Conservation (phyloP, 176 grass and related monocot species). For the Musa troglodytarum region DNA sequence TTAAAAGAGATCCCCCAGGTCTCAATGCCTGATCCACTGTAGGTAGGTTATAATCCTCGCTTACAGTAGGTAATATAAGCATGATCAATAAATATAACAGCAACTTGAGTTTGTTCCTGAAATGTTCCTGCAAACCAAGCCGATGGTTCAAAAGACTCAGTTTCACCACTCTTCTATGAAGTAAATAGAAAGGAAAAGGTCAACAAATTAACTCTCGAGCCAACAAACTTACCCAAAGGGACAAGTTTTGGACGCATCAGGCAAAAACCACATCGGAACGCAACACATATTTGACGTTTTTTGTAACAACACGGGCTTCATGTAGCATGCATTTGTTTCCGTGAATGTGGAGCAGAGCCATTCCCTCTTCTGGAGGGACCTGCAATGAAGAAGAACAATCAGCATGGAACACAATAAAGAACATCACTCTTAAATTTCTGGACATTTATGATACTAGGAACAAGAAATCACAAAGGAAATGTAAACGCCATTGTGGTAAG, state of each 20-base stretch:
- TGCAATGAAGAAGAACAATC: conserved; percentile 22
- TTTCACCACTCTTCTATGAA: too few species aligned
- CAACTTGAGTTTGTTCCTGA: too few species aligned
- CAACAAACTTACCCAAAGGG: not conserved
- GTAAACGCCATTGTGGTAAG: too few species aligned
- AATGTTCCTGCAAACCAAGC: too few species aligned
- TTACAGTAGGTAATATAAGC: too few species aligned
- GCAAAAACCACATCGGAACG: conserved; percentile 78
- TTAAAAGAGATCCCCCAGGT: too few species aligned
- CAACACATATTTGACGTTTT: conserved; percentile 72
- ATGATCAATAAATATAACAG: too few species aligned
- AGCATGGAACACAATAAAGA: not conserved
- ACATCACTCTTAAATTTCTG: not conserved
- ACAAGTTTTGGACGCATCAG: conserved; percentile 9
- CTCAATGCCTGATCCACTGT: too few species aligned
- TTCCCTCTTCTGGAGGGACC: conserved; percentile 75
- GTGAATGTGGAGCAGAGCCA: conserved; percentile 83
- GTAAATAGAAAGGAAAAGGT: too few species aligned
- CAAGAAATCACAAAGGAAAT: not conserved
- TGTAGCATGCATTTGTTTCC: conserved; percentile 93
- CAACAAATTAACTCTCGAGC: too few species aligned
- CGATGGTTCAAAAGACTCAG: too few species aligned
- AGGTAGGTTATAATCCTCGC: too few species aligned
- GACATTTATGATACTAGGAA: not conserved
- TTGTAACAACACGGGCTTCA: conserved; percentile 75